These are phyloP conservation scores for Lophiostoma macrostomum DNA, from an alignment of 495 filamentous ascomycete genomes.

Conservation along the genomic window DNA sequence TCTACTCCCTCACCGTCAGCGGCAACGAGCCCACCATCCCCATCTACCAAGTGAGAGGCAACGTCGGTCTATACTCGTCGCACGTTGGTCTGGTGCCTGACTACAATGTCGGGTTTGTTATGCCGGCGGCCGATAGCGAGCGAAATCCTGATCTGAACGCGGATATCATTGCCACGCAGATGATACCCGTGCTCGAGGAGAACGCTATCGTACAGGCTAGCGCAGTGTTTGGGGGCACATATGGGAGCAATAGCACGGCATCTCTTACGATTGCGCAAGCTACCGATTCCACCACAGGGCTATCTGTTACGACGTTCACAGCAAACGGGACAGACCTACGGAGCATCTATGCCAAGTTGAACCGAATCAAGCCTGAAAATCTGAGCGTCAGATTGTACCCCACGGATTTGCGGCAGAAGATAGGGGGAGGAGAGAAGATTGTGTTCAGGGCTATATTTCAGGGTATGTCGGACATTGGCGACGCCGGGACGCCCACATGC, in stretches of 20 bases:
- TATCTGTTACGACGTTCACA: neutral
- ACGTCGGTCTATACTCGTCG: constrained; percentile 26
- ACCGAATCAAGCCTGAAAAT: neutral
- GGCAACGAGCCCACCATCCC: constrained; percentile 33
- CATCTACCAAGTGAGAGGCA: constrained; percentile 30
- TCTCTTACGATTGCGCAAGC: constrained; percentile 1
- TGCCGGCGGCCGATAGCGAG: constrained; percentile 24
- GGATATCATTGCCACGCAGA: neutral
- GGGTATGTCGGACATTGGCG: neutral
- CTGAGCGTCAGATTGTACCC: constrained; percentile 13
- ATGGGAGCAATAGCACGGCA: neutral
- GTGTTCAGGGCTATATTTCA: constrained; percentile 8
- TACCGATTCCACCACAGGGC: neutral
- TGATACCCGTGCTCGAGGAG: constrained; percentile 7
- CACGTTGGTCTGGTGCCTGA: constrained; percentile 25
- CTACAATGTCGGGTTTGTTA: constrained; percentile 27
- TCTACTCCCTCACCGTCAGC: constrained; percentile 30
- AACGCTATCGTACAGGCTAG: constrained; percentile 5
- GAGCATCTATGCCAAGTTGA: constrained; percentile 1
- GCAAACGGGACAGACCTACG: neutral
- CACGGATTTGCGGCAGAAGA: neutral
- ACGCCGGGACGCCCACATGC: constrained; percentile 12
- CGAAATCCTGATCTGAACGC: constrained; percentile 14
- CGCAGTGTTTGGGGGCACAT: constrained; percentile 1
- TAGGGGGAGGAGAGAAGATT: neutral